Evolutionary conservation across 306 rosid genomes (phyloP).

Genomic region (Lotus japonicus): DNA sequence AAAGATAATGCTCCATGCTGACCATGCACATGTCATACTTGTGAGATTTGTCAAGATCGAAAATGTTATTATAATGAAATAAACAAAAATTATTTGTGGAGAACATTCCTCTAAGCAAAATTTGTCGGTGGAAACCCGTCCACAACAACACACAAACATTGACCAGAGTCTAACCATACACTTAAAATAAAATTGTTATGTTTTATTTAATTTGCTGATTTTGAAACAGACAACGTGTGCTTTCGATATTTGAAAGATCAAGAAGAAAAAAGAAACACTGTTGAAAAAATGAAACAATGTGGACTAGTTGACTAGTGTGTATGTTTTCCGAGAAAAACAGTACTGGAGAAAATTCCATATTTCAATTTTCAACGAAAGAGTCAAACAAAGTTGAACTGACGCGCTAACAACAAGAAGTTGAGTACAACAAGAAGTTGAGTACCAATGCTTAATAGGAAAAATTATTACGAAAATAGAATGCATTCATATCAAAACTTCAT

Average conservation of each 20-base stretch:
- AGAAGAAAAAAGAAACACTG: background rate
- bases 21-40: background rate
- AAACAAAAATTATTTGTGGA: background rate
- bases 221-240: background rate
- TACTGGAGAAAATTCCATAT: background rate
- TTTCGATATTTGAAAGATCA: background rate
- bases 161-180: background rate
- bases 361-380: background rate
- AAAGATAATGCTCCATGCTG: background rate
- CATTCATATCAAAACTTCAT: no score
- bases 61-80: background rate
- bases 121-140: constrained; percentile 30
- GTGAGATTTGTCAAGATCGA: background rate
- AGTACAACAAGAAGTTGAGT: background rate
- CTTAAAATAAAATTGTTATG: background rate
- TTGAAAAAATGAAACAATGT: background rate
- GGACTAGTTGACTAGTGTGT: background rate
- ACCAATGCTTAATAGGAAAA: background rate
- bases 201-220: no score
- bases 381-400: constrained; percentile 19
- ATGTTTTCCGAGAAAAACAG: constrained; percentile 17
- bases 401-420: background rate
- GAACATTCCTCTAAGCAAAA: background rate
- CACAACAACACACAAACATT: background rate
- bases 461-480: no score